Conservation (phyloP, 2,329 filamentous ascomycete genomes). For the Colletotrichum australisinense region DNA sequence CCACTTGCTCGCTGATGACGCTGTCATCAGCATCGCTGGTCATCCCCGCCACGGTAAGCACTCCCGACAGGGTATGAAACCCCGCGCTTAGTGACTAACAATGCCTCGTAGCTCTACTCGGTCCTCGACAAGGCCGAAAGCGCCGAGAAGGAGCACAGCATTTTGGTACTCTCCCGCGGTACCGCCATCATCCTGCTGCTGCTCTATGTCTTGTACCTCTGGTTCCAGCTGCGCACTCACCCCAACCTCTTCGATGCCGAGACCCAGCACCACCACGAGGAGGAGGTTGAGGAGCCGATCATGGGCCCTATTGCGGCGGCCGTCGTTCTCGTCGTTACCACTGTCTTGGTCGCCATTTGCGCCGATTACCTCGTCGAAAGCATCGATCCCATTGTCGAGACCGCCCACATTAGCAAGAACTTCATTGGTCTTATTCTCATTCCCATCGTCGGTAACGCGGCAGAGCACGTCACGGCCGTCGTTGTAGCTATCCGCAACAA, state of each 20-base stretch:
- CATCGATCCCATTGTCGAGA: conserved; percentile 78
- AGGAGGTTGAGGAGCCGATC: conserved; percentile 57
- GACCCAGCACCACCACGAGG: conserved; percentile 43
- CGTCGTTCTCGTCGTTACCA: conserved; percentile 76
- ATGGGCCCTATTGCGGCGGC: conserved; percentile 74
- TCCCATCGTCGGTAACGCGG: conserved; percentile 83
- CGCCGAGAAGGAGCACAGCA: conserved; percentile 62
- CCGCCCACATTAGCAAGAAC: conserved; percentile 79
- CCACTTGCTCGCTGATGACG: conserved; percentile 80
- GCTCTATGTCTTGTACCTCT: conserved; percentile 81
- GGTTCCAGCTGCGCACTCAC: conserved; percentile 83
- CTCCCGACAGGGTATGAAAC: neutral
- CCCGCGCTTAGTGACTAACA: conserved; percentile 9
- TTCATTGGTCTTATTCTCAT: conserved; percentile 85
- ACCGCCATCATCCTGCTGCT: conserved; percentile 80
- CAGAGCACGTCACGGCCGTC: conserved; percentile 84
- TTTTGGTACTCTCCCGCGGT: conserved; percentile 78
- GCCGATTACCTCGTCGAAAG: conserved; percentile 83
- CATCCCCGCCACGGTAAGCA: conserved; percentile 75
- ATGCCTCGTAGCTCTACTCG: conserved; percentile 68
- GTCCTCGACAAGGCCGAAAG: conserved; percentile 63
- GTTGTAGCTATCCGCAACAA: conserved; percentile 83
- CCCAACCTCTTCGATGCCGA: conserved; percentile 76
- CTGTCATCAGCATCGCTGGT: conserved; percentile 82
- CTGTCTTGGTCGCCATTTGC: conserved; percentile 77